Base-by-base conservation (phyloP, 306 rosid genomes). In the Prunus dulcis region DNA sequence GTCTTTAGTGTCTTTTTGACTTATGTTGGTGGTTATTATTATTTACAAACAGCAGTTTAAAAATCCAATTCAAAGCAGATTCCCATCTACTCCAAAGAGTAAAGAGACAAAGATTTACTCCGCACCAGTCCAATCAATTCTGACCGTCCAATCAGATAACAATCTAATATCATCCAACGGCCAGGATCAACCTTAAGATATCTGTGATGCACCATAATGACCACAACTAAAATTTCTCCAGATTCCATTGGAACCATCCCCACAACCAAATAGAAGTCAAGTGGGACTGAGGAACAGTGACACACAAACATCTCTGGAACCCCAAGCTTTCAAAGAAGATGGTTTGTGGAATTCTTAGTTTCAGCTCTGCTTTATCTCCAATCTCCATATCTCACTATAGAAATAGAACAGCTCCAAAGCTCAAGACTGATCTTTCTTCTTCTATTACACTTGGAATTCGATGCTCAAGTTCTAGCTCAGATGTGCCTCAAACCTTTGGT, bases 391-490 rank as follows among this genome's bases (percentile, higher is more conserved):
- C 64, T 15, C 45, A 45, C 51, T 51, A 10, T 28, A 34, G 61
- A 25, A 79, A 63, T 38, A 7, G 43, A 38, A 51, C n/a, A 46
- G 18, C 32, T 60, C 67, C 80, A 4, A 67, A 64, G 23, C 64
- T 69, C 52, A 65, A 69, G 14, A 51, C 56, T 64, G 9, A 10
- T 55, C 4, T 3, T n/a, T 62, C 38, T 69, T 63, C 80, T 3
- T 19, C 2, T 15, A 19, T 34, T 9, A n/a, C 53, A 20, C 49
- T 55, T 4, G 11, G 64, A 43, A 63, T 78, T 65, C 72, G 28
- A 62, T 70, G 83, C 88, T 78, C 83, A 18, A 71, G 53, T 70
- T 64, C 79, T 7, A 57, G 71, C 47, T 61, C 75, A 64, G 74
- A 77, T 27, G 22, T 68, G 69, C 68, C 74, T 34, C 74, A 45